Percentiles rank a stretch among this genome's conserved stretches.
Evolutionary conservation across 331 rosid genomes (phyloP).

Genomic region (Rosa hybrid): DNA sequence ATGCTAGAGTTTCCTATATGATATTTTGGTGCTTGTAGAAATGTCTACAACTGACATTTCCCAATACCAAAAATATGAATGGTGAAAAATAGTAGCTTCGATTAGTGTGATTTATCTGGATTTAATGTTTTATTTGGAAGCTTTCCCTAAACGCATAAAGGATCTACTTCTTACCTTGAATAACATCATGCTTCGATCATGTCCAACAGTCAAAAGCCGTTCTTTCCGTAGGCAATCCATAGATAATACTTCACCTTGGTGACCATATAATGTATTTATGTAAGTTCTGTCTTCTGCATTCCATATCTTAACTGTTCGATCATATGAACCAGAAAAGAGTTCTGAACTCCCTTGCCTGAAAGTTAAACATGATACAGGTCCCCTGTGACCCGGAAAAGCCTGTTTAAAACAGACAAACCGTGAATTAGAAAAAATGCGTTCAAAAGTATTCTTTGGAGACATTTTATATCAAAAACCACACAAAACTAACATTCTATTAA

Average conservation of each 20-base stretch:
- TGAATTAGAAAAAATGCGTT: constrained; percentile 13
- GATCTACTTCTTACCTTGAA: constrained; percentile 59
- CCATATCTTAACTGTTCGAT: constrained; percentile 91
- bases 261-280: constrained; percentile 84
- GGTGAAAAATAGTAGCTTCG: not conserved
- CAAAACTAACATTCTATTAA: not conserved
- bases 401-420: constrained; percentile 33
- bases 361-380: constrained; percentile 76
- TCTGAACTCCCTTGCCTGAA: constrained; percentile 93
- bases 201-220: constrained; percentile 78
- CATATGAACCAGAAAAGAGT: constrained; percentile 93
- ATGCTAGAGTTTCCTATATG: not conserved
- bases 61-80: not conserved
- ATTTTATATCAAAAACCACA: not conserved
- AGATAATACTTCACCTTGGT: constrained; percentile 76
- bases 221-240: constrained; percentile 90
- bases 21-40: not conserved
- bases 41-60: not conserved
- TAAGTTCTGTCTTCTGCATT: constrained; percentile 92
- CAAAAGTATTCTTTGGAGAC: not conserved
- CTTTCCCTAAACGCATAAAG: not conserved
- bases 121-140: not conserved
- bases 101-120: not conserved
- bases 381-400: constrained; percentile 95
- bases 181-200: constrained; percentile 88